Evolutionary conservation across 768 basidiomycete species (phyloP), one percentile per base, ranked within the genome.

Genomic region (Postia placenta): DNA sequence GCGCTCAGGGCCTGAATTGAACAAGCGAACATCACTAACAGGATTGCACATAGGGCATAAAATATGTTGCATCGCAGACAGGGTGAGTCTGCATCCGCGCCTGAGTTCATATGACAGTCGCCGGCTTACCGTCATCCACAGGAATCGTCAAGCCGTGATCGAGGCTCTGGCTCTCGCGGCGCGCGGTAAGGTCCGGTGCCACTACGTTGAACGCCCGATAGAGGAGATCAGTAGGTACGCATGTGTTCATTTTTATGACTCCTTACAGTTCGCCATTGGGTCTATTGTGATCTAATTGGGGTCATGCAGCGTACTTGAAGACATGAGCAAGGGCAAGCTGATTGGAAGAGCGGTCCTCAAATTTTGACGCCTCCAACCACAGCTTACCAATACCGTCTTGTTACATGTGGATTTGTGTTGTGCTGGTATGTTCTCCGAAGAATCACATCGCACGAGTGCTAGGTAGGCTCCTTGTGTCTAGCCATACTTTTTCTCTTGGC

Each of bases 141-240:
- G 62, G 56, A 88, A 87, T 62, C 76, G 85, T 22, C 87, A 90
- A 62, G 91, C 92, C 58, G 79, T 87, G 2, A 60, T 74, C 3
- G 90, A 93, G 61, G 85, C 91, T 0, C 65, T 92, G 25, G 74
- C 78, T 2, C 79, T 92, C 33, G 89, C 87, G 1, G 75, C 81
- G 0, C 59, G 68, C 17, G 87, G 86, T 5, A 75, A 75, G 41
- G 83, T 89, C 37, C 83, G 76, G 57, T 77, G 78, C 44, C 69
- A 70, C 49, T 83, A 71, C 51, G 62, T 51, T 27, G 41, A 68
- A 39, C 72, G 65, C 57, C 69, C 67, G 0, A 64, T 88, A 27
- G 55, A 64, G 0, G 74, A 80, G 3, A 70, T 87, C 23, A 64
- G 69, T 27, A 60, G 68, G 74, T 80, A 44, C 50, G 78, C 33